These are phyloP conservation scores for Colletotrichum costaricense DNA, from an alignment of 2,329 filamentous ascomycete species.

Conservation along the genomic window DNA sequence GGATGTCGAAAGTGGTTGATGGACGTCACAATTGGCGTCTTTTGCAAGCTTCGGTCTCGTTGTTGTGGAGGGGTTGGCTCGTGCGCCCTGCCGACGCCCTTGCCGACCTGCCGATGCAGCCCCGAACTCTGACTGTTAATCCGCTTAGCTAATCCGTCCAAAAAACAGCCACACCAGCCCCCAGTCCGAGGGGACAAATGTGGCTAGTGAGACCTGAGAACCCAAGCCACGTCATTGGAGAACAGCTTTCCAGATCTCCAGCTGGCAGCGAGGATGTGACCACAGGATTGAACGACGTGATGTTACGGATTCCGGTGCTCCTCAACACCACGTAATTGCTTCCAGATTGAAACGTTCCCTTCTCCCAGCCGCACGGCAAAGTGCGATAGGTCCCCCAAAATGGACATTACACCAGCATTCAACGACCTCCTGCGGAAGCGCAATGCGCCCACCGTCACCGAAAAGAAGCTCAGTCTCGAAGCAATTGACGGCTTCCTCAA, in stretches of 20 bases:
- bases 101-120: conserved; percentile 18
- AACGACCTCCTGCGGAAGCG: conserved; percentile 74
- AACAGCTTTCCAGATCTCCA: conserved; percentile 25
- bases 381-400: conserved; percentile 49
- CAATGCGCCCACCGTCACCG: conserved; percentile 60
- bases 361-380: too few relatives aligned
- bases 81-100: conserved; percentile 6
- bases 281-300: not conserved
- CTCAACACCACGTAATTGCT: not conserved
- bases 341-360: not conserved
- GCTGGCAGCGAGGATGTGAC: conserved; percentile 1
- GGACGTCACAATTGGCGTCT: not conserved
- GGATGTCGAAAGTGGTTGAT: not conserved
- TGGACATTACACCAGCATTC: conserved; percentile 76
- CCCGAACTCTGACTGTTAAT: not conserved
- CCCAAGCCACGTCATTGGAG: conserved; percentile 35
- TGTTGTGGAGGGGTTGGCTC: not conserved
- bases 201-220: not conserved
- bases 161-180: not conserved
- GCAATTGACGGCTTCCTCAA: conserved; percentile 88
- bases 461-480: conserved; percentile 55
- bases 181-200: not conserved
- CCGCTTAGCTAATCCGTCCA: not conserved
- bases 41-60: too few relatives aligned
- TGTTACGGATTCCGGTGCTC: not conserved